A percentile compares a stretch with the other conserved stretches of the same genome.
phyloP scores from a whole-genome alignment of 1,139 yeast genomes.

The Hyphopichia buzzinii region DNA sequence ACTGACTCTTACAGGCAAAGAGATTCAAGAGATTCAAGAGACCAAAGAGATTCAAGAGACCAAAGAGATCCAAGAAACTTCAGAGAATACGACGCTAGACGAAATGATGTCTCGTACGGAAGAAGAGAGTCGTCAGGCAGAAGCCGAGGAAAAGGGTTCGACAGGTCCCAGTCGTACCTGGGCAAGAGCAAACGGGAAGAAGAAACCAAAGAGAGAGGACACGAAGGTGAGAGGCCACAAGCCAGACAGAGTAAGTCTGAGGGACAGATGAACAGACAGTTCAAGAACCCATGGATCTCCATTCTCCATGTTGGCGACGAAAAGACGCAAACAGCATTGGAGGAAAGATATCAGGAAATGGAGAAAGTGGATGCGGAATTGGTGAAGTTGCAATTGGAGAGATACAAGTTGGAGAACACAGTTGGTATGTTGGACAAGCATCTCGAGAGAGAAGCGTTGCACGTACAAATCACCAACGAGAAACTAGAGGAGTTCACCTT shows the following conservation, averaged over 20 bases:
- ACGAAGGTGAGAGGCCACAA: constrained; percentile 2
- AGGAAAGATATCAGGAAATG: constrained; percentile 18
- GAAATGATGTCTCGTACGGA: no score
- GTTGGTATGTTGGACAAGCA: constrained; percentile 27
- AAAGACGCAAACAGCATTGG: constrained; percentile 18
- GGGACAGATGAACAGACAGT: constrained; percentile 6
- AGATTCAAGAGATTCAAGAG: constrained; percentile 9
- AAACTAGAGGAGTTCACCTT: constrained; percentile 43
- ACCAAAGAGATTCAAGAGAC: neutral
- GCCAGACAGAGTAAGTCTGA: neutral
- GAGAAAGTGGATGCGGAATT: constrained; percentile 24
- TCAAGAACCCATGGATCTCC: constrained; percentile 28
- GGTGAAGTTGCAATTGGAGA: constrained; percentile 23
- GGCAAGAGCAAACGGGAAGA: neutral
- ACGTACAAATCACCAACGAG: constrained; percentile 37
- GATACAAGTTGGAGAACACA: constrained; percentile 20
- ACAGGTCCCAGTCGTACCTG: neutral
- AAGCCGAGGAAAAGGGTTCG: neutral
- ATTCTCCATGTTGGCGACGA: constrained; percentile 23
- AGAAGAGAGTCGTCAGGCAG: neutral
- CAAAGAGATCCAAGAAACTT: neutral
- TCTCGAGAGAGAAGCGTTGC: constrained; percentile 31
- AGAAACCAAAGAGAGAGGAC: neutral
- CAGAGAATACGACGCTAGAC: no score
- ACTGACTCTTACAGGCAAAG: neutral